Conservation (phyloP, 768 basidiomycete genomes). For the Amanita thiersii region DNA sequence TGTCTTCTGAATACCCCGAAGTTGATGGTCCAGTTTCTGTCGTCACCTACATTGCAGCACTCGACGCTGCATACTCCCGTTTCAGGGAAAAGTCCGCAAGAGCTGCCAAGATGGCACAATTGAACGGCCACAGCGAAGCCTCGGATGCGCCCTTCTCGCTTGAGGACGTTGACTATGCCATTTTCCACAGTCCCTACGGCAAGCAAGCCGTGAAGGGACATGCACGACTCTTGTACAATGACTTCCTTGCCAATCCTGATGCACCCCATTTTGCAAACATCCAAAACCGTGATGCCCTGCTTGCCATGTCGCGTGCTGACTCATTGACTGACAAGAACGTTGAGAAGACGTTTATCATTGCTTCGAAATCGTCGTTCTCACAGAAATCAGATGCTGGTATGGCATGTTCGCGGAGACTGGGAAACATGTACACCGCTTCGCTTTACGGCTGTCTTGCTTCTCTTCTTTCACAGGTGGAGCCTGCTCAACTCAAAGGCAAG, state of each 20-base stretch:
- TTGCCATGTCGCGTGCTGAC: constrained; percentile 56
- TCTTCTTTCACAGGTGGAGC: constrained; percentile 66
- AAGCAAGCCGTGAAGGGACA: constrained; percentile 98
- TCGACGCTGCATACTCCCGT: constrained; percentile 81
- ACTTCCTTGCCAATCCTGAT: constrained; percentile 77
- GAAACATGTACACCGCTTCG: constrained; percentile 98
- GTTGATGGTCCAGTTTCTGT: constrained; percentile 97
- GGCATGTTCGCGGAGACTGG: constrained; percentile 83
- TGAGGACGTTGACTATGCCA: constrained; percentile 81
- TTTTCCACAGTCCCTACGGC: constrained; percentile 98
- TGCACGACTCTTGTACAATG: constrained; percentile 86
- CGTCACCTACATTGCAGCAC: constrained; percentile 88
- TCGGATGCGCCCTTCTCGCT: constrained; percentile 54
- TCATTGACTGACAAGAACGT: constrained; percentile 90
- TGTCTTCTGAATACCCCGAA: constrained; percentile 91
- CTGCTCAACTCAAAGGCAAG: constrained; percentile 67
- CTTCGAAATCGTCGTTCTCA: constrained; percentile 69
- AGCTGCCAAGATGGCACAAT: constrained; percentile 42
- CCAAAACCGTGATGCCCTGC: constrained; percentile 62
- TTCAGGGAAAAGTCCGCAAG: constrained; percentile 79
- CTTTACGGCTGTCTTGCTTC: constrained; percentile 93
- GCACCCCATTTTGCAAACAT: constrained; percentile 62
- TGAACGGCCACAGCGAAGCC: constrained; percentile 31
- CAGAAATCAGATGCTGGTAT: constrained; percentile 74
- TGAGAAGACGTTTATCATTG: constrained; percentile 88